Base-by-base conservation (phyloP, 2,329 filamentous ascomycete genomes). In the Geosmithia putterillii region DNA sequence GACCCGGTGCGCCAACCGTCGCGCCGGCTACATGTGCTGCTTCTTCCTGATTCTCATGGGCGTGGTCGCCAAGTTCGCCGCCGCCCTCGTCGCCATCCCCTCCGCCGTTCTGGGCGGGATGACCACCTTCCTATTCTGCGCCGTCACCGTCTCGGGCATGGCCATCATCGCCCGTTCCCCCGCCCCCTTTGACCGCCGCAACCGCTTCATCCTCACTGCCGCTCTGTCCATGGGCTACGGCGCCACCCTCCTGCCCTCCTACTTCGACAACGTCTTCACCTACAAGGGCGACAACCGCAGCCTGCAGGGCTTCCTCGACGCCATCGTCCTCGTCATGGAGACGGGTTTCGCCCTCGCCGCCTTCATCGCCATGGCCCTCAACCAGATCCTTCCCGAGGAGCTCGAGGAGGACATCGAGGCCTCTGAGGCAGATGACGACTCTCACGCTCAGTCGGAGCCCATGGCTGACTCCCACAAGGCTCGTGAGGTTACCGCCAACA, bases 1-100 rank as follows among this genome's bases (percentile, higher is more conserved):
- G 38, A 92, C 86, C 0, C 74, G 84, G 15, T 90, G 85, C 57
- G 86, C 86, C 1, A 90, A 87, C 58, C 76, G 86, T 43, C 83
- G 79, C 40, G 86, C 85, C 5, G 86, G 86, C 4, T 88, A 87
- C 57, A 83, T 80, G 41, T 83, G 80, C 56, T 87, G 74, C 57
- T 70, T 83, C 53, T 88, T 88, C 67, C 72, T 92, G 10, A 62
- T 92, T 47, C 59, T 92, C 50, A 87, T 88, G 77, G 86, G 86
- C 15, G 66, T 92, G 47, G 87, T 90, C 52, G 77, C 83, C 51
- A 92, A 92, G 61, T 89, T 90, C 51, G 85, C 84, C 0, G 86
- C 86, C 1, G 74, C 83, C 0, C 75, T 92, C 4, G 83, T 86
- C 4, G 74, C 84, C 4, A 90, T 92, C 49, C 86, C 86, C 0